Percentiles rank a stretch among this genome's conserved stretches.
Conservation (phyloP, 2,329 filamentous ascomycete species). For the Colletotrichum paranaense region DNA sequence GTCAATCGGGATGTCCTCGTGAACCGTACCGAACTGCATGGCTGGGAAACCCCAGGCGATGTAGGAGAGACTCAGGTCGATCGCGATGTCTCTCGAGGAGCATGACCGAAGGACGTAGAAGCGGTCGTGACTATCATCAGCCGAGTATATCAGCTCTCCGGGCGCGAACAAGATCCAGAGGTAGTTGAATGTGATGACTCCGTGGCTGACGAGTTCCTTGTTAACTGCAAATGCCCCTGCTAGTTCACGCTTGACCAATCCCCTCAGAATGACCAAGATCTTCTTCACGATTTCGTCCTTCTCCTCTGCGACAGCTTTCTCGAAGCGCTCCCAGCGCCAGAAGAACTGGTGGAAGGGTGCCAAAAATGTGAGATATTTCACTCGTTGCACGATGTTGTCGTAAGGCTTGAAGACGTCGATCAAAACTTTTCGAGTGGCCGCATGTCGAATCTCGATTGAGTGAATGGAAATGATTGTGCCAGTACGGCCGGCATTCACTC, state of each 20-base stretch:
- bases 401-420: conserved; percentile 37
- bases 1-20: conserved; percentile 47
- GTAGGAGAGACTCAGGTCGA: conserved; percentile 51
- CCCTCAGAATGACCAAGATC: conserved; percentile 34
- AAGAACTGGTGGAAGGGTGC: conserved; percentile 40
- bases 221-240: conserved; percentile 60
- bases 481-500: conserved; percentile 31
- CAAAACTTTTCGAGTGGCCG: conserved; percentile 37
- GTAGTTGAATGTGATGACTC: conserved; percentile 63
- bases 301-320: conserved; percentile 35
- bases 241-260: conserved; percentile 62
- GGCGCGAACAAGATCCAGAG: conserved; percentile 64
- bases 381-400: conserved; percentile 29
- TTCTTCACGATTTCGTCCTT: conserved; percentile 31
- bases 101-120: conserved; percentile 49
- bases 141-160: conserved; percentile 51
- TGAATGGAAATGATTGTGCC: conserved; percentile 34
- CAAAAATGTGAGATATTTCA: conserved; percentile 36
- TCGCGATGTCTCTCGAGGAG: conserved; percentile 43
- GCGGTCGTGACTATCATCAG: conserved; percentile 51
- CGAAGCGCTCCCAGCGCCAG: conserved; percentile 39
- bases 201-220: conserved; percentile 62
- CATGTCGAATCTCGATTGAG: conserved; percentile 38
- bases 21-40: conserved; percentile 53
- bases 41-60: conserved; percentile 57